phyloP scores from a whole-genome alignment of 2,329 filamentous ascomycete species.

The Alternaria sp. region DNA sequence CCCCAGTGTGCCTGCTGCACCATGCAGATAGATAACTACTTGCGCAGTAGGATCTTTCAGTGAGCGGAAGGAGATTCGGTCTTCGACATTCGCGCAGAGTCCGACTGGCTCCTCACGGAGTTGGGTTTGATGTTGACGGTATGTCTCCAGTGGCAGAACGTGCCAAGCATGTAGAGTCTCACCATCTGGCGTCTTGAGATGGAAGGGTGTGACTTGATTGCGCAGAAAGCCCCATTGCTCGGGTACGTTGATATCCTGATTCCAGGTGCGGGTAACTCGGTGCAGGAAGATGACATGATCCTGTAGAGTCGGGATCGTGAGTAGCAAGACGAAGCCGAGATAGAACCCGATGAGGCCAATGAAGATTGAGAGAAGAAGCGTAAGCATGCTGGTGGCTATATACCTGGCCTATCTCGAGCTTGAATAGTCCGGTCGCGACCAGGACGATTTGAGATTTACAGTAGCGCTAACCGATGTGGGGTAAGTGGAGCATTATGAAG shows the following conservation, averaged over 20 bases:
- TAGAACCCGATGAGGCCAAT: conserved; percentile 42
- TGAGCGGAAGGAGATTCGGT: conserved; percentile 65
- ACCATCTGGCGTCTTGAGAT: conserved; percentile 51
- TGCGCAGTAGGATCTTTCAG: conserved; percentile 67
- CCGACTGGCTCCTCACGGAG: conserved; percentile 54
- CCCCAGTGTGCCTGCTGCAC: conserved; percentile 62
- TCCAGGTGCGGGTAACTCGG: conserved; percentile 61
- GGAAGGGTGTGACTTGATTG: conserved; percentile 59
- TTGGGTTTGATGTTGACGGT: conserved; percentile 51
- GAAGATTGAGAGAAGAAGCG: conserved; percentile 27
- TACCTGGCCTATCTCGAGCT: neutral
- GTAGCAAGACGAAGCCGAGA: conserved; percentile 53
- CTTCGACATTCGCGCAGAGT: conserved; percentile 60
- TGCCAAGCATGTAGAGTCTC: conserved; percentile 58
- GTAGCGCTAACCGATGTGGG: neutral
- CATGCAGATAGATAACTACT: conserved; percentile 69
- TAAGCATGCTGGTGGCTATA: conserved; percentile 22
- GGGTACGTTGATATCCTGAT: conserved; percentile 57
- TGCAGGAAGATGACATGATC: conserved; percentile 65
- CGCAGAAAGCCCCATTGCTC: conserved; percentile 58
- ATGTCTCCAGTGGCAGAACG: conserved; percentile 55
- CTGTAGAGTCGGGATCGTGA: conserved; percentile 58
- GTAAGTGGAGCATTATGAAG: neutral
- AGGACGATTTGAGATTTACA: neutral
- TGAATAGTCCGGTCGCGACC: neutral